Evolutionary conservation across 441 rosid genomes (phyloP).

Genomic region (Corymbia citriodora): DNA sequence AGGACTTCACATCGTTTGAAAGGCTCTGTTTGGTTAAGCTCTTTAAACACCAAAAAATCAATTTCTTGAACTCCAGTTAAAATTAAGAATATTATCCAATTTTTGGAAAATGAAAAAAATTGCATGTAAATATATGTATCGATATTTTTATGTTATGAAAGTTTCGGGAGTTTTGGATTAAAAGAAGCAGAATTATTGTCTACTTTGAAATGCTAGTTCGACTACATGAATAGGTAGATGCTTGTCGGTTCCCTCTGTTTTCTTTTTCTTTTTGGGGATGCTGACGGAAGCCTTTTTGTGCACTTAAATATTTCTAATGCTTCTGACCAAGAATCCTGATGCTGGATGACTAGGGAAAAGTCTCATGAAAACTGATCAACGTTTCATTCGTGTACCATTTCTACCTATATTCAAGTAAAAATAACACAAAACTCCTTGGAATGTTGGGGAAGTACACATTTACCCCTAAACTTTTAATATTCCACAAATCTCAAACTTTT

Average conservation of each 20-base stretch:
- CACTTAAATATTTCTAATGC: background rate
- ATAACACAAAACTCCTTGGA: background rate
- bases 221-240: background rate
- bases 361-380: background rate
- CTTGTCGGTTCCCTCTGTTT: background rate
- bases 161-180: background rate
- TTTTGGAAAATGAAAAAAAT: background rate
- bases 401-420: background rate
- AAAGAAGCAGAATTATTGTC: background rate
- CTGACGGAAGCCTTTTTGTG: background rate
- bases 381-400: background rate
- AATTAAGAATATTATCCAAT: background rate
- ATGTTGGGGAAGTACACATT: background rate
- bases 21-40: background rate
- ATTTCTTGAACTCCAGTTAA: background rate
- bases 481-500: background rate
- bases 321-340: background rate
- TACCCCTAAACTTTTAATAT: background rate
- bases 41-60: background rate
- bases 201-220: too few species aligned
- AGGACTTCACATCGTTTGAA: background rate
- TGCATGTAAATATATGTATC: background rate
- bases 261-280: background rate
- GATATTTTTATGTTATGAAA: background rate
- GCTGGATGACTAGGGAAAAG: background rate